Conservation (phyloP, 768 basidiomycete species). For the Tricholoma sp. region DNA sequence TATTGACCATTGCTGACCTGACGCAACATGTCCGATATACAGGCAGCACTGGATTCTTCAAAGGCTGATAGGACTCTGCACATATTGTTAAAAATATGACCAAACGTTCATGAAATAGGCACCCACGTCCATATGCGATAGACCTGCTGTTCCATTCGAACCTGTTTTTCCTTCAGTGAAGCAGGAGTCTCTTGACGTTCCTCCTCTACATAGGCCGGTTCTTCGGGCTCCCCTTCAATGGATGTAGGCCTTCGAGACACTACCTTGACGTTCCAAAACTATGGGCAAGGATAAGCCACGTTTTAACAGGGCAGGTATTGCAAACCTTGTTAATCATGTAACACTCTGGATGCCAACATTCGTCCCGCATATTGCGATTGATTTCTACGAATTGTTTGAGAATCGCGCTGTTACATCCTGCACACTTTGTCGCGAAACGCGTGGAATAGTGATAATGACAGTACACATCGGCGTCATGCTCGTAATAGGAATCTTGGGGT, state of each 20-base stretch:
- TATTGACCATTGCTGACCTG: slow-evolving; percentile 97
- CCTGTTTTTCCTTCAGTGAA: slow-evolving; percentile 85
- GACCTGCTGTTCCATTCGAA: slow-evolving; percentile 94
- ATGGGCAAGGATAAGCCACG: slow-evolving; percentile 4
- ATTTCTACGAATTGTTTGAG: slow-evolving; percentile 99
- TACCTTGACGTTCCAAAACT: slow-evolving; percentile 99
- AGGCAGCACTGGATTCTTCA: slow-evolving; percentile 98
- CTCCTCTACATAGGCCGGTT: slow-evolving; percentile 65
- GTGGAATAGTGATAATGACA: slow-evolving; percentile 99
- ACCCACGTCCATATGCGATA: slow-evolving; percentile 98
- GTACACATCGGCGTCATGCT: slow-evolving; percentile 96
- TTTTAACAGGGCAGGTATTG: neutral
- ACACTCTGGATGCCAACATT: slow-evolving; percentile 99
- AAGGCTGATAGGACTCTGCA: slow-evolving; percentile 89
- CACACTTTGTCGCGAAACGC: slow-evolving; percentile 97
- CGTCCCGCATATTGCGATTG: slow-evolving; percentile 95
- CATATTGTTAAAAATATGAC: slow-evolving; percentile 5
- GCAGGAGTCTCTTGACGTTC: slow-evolving; percentile 74
- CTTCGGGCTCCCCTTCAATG: slow-evolving; percentile 44
- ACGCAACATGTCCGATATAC: slow-evolving; percentile 97
- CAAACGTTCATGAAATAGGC: slow-evolving; percentile 1
- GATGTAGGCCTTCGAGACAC: slow-evolving; percentile 66
- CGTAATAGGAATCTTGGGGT: slow-evolving; percentile 98
- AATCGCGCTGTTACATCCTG: slow-evolving; percentile 95
- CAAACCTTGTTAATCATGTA: slow-evolving; percentile 99